A percentile compares a stretch with the other conserved stretches of the same genome.
phyloP scores from a whole-genome alignment of 768 basidiomycete genomes.

The Podaxis mareebaensis region DNA sequence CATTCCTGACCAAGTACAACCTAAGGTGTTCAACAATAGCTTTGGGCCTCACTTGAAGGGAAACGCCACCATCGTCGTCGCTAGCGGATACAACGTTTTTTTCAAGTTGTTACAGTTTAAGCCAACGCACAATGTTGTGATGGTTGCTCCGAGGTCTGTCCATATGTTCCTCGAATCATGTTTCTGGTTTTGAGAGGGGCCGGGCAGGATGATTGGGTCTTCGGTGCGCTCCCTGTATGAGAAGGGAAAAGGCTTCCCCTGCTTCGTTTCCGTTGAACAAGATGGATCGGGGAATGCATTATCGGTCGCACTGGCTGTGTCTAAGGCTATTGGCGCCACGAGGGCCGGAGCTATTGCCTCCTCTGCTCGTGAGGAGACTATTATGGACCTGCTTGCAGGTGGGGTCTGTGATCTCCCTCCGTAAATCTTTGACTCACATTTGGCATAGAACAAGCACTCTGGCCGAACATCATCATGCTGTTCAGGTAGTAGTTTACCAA shows the following conservation, averaged over 20 bases:
- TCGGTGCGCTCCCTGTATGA: slow-evolving; percentile 62
- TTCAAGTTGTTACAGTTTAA: slow-evolving; percentile 58
- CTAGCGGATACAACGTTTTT: slow-evolving; percentile 68
- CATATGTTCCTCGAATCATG: neutral
- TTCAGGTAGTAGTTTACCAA: slow-evolving; percentile 42
- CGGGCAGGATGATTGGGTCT: slow-evolving; percentile 61
- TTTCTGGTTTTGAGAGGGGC: neutral
- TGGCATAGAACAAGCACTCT: slow-evolving; percentile 55
- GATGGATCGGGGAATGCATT: slow-evolving; percentile 54
- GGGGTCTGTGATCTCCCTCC: neutral
- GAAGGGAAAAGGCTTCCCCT: slow-evolving; percentile 63
- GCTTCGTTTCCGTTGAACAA: slow-evolving; percentile 66
- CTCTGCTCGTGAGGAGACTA: slow-evolving; percentile 61
- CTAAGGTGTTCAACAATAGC: slow-evolving; percentile 58
- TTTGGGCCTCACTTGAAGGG: slow-evolving; percentile 52
- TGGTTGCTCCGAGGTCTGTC: slow-evolving; percentile 62
- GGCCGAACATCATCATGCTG: slow-evolving; percentile 67
- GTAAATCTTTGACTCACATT: neutral
- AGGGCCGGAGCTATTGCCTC: slow-evolving; percentile 65
- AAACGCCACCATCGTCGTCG: slow-evolving; percentile 51
- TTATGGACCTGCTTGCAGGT: slow-evolving; percentile 63
- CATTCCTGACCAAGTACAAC: slow-evolving; percentile 66
- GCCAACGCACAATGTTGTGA: slow-evolving; percentile 56
- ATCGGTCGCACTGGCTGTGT: slow-evolving; percentile 49
- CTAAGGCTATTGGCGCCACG: slow-evolving; percentile 60